A percentile compares a stretch with the other conserved stretches of the same genome.
phyloP scores from a whole-genome alignment of 805 yeast genomes.

The Maudiozyma turicensis region DNA sequence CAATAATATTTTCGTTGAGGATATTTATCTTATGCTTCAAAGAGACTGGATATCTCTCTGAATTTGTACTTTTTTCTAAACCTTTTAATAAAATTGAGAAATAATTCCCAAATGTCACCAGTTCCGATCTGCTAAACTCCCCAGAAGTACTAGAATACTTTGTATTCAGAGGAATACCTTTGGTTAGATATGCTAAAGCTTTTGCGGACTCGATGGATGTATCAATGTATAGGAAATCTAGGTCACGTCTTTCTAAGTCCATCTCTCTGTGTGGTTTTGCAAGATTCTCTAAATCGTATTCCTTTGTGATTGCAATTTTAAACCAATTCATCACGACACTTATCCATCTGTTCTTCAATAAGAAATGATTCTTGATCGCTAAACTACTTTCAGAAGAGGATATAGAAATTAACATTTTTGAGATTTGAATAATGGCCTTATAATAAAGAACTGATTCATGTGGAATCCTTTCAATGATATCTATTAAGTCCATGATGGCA shows the following conservation, averaged over 20 bases:
- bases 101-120: conserved; percentile 58
- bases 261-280: conserved; percentile 23
- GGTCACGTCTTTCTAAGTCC: conserved; percentile 30
- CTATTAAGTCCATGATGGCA: conserved; percentile 23
- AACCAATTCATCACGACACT: conserved; percentile 42
- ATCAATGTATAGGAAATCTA: conserved; percentile 41
- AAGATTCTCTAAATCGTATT: conserved; percentile 22
- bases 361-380: conserved; percentile 34
- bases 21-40: conserved; percentile 41
- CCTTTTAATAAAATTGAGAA: conserved; percentile 47
- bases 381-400: conserved; percentile 15
- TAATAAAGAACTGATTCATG: conserved; percentile 11
- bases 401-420: conserved; percentile 20
- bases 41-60: conserved; percentile 26
- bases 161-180: conserved; percentile 44
- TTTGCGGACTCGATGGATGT: conserved; percentile 50
- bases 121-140: conserved; percentile 42
- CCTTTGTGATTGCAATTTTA: conserved; percentile 37
- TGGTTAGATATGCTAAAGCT: conserved; percentile 45
- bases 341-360: conserved; percentile 38
- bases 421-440: conserved; percentile 21
- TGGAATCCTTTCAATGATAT: conserved; percentile 13
- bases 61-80: conserved; percentile 27
- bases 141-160: conserved; percentile 42
- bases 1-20: conserved; percentile 51